Evolutionary conservation across 352 stramenopile genomes (phyloP), one percentile per base, ranked within the genome.

Genomic region (Globisporangium carolinianum): DNA sequence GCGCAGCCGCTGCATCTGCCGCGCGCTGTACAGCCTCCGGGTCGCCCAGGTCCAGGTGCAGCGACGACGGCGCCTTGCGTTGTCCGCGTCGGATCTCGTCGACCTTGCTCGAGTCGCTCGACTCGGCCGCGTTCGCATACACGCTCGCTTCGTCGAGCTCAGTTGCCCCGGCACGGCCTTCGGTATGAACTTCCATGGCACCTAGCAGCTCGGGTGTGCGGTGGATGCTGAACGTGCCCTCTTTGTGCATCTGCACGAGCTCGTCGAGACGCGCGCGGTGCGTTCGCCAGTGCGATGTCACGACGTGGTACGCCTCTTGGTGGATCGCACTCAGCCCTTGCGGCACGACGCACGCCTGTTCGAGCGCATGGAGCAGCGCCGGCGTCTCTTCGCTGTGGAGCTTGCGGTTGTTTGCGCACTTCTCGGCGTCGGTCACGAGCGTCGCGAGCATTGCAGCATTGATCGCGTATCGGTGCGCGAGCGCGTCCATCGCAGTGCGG

Each of bases 211-310:
- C 80, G 4, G 80, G 80, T 0, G 78, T 91, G n/a, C 80, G 77
- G 10, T 83, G 68, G 51, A 91, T 86, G 43, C 76, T 91, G 67
- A 91, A 91, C 10, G 69, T 87, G 17, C 78, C 80, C 51, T 88
- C 72, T 54, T 85, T 80, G 61, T 91, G 78, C 80, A 91, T 89
- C 53, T 83, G 69, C 11, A 86, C 76, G 17, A 91, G 71, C 54
- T 89, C 79, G 8, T 73, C 65, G 14, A 89, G 67, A 6, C 72
- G 75, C 15, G 71, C 61, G 8, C 73, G 75, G 32, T 86, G 75
- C 2, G 67, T 71, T 11, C 77, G 57, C 79, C 79, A 89, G 55
- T 85, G 65, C 2, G 67, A 76, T n/a, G 76, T 81, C 8, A 89
- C 80, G 17, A 82, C 76, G 41, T 87, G 76, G 48, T 86, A 87